Evolutionary conservation across 2,329 filamentous ascomycete species (phyloP), one percentile per base, ranked within the genome.

Genomic region (Harringtonia aguacate): DNA sequence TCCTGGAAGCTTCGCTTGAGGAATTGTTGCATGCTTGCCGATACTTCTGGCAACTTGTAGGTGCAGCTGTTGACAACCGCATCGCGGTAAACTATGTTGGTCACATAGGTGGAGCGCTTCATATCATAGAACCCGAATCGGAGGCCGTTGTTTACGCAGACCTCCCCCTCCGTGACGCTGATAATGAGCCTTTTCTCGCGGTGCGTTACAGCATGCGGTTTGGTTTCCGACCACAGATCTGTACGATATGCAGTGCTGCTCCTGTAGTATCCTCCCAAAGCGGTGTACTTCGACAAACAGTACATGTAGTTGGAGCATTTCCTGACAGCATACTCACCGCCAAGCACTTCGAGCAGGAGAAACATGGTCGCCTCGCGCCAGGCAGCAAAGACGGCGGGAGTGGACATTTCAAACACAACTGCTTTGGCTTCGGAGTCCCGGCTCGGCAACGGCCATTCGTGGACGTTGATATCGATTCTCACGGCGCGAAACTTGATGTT

Each of bases 1-100:
- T n/a, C 22, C 12, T 9, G 5, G 17, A 36, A 36, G 8, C 4
- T 29, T 6, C 29, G 41, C 0, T 52, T 43, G 1, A 71, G 45
- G 46, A 67, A 74, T 2, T 54, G 37, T 31, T 72, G 61, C 0
- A 75, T 55, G 0, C 46, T 17, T 1, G 36, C 52, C 28, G 55
- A 52, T 6, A 44, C 41, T 1, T 35, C 4, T 0, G 65, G 60
- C 24, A 74, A 55, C 3, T 50, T 46, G 45, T 70, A 70, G 0
- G 61, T 70, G 52, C 67, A 75, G 6, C 24, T 27, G 10, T 27
- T 27, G 7, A 10, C 24, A 10, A 27, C 24, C 6, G 24, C 24
- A 10, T 27, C 24, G 7, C 24, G 6, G 24, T 27, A 10, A 6
- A 27, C 10, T 7, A 27, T 27, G 24, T 7, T 6, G 6, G 7